Conservation (phyloP, 2,329 filamentous ascomycete species). For the Clonostachys rhizophaga region DNA sequence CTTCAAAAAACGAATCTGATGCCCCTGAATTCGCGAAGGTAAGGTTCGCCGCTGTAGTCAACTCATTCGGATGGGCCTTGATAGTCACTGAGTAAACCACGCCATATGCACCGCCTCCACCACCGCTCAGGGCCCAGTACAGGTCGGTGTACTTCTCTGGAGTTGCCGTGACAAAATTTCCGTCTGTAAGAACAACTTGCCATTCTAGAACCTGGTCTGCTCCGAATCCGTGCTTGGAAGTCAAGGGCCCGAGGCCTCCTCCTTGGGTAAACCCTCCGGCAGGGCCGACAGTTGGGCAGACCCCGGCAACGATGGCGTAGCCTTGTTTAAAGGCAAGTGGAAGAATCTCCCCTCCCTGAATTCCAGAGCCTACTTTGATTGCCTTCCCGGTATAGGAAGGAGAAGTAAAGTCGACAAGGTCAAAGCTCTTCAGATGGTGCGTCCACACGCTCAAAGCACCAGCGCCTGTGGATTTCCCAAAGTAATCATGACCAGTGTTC, state of each 20-base stretch:
- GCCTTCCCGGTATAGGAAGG: constrained; percentile 29
- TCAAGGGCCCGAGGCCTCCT: constrained; percentile 46
- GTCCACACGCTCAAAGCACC: constrained; percentile 31
- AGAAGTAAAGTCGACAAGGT: constrained; percentile 7
- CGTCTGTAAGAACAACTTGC: constrained; percentile 41
- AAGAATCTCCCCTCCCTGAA: constrained; percentile 46
- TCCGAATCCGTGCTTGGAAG: constrained; percentile 39
- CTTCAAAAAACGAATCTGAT: constrained; percentile 18
- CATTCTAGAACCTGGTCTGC: constrained; percentile 47
- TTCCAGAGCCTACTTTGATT: constrained; percentile 46
- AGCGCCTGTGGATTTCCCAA: constrained; percentile 27
- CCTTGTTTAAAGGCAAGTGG: constrained; percentile 26
- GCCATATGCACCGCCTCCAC: constrained; percentile 47
- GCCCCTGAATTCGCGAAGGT: constrained; percentile 27
- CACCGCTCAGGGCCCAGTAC: constrained; percentile 50
- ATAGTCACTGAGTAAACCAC: constrained; percentile 44
- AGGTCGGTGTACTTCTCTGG: constrained; percentile 38
- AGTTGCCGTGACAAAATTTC: constrained; percentile 31
- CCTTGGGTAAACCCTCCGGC: constrained; percentile 51
- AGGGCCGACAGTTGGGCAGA: constrained; percentile 43
- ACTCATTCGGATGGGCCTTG: constrained; percentile 25
- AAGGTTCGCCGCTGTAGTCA: constrained; percentile 8
- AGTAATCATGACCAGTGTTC: constrained; percentile 37
- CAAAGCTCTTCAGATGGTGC: constrained; percentile 26
- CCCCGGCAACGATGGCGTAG: constrained; percentile 37